These are phyloP conservation scores for Geosmithia morbida DNA, from an alignment of 2,329 filamentous ascomycete species.

Conservation along the genomic window DNA sequence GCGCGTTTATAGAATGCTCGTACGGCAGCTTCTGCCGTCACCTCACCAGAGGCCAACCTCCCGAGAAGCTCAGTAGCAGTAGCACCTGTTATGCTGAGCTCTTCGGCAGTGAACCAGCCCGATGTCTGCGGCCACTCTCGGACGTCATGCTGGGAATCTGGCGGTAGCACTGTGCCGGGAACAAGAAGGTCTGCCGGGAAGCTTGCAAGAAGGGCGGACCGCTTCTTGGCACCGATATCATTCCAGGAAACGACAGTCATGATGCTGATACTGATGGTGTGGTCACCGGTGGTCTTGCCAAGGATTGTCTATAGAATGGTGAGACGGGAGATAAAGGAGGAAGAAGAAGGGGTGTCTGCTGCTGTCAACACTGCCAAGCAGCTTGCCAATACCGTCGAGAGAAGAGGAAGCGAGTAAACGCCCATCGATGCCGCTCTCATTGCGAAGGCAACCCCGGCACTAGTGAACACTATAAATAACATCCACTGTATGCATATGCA, in stretches of 20 bases:
- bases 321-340: not conserved
- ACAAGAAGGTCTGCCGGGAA: slow-evolving; percentile 42
- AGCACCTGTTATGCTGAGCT: slow-evolving; percentile 21
- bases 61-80: slow-evolving; percentile 17
- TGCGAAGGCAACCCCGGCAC: no score
- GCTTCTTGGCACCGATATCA: slow-evolving; percentile 2
- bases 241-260: slow-evolving; percentile 1
- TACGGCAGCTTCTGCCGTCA: slow-evolving; percentile 7
- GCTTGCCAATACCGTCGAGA: not conserved
- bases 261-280: not conserved
- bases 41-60: slow-evolving; percentile 18
- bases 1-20: slow-evolving; percentile 7
- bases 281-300: no score
- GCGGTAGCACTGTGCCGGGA: slow-evolving; percentile 35
- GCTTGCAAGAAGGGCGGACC: slow-evolving; percentile 22
- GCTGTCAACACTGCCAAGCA: no score
- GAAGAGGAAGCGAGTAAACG: not conserved
- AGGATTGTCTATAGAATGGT: no score
- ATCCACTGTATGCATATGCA: not conserved
- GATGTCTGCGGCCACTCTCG: slow-evolving; percentile 38
- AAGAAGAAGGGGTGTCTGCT: not conserved
- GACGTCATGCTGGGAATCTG: slow-evolving; percentile 38
- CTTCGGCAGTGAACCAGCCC: slow-evolving; percentile 39
- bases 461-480: not conserved
- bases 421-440: not conserved